phyloP scores from a whole-genome alignment of 768 basidiomycete genomes.

The Steccherinum ochraceum region DNA sequence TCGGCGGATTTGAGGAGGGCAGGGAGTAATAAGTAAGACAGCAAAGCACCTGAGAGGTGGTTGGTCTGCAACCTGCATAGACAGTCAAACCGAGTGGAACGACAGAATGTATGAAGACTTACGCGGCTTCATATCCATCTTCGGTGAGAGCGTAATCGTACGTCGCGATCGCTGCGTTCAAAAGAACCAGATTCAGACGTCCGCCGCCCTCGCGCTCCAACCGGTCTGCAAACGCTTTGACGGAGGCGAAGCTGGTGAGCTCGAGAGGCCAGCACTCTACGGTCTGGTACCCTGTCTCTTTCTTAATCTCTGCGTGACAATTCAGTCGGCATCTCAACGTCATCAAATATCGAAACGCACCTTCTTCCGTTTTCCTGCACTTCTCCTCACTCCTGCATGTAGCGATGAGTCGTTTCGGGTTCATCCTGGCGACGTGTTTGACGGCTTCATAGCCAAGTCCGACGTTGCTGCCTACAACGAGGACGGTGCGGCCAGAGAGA shows the following conservation, averaged over 20 bases:
- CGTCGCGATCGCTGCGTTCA: constrained; percentile 17
- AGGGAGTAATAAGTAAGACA: constrained; percentile 38
- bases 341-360: too few species aligned
- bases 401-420: constrained; percentile 31
- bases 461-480: constrained; percentile 45
- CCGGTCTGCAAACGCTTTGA: constrained; percentile 17
- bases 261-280: constrained; percentile 19
- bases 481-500: constrained; percentile 39
- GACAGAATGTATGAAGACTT: constrained; percentile 1
- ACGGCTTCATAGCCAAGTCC: constrained; percentile 43
- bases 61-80: constrained; percentile 30
- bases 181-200: constrained; percentile 23
- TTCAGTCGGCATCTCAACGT: too few species aligned
- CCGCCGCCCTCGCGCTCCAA: constrained; percentile 14
- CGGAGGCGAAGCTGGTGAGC: constrained; percentile 17
- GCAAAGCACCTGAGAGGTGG: constrained; percentile 32
- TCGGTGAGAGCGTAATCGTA: constrained; percentile 20
- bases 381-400: constrained; percentile 30
- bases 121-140: constrained; percentile 23
- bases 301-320: constrained; percentile 14
- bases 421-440: constrained; percentile 40
- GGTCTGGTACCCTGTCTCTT: constrained; percentile 4
- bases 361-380: constrained; percentile 27
- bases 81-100: not conserved
- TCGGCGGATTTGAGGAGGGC: constrained; percentile 33